These are phyloP conservation scores for Actinomortierella wolfii DNA, from an alignment of 371 early-diverging fungal genomes.

Conservation along the genomic window DNA sequence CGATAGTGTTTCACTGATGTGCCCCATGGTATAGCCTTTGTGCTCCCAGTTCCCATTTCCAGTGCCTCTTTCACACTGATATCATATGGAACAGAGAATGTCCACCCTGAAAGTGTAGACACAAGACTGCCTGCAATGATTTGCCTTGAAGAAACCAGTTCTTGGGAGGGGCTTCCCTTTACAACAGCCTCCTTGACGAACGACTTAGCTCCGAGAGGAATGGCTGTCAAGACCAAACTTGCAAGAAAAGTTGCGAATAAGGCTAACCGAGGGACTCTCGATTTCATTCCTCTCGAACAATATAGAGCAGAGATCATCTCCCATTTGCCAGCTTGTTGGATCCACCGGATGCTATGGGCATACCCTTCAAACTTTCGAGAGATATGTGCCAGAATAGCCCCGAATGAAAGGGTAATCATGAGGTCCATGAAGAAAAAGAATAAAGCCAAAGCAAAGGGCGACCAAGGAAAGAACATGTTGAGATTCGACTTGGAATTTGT, in stretches of 20 bases:
- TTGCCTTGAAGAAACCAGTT: constrained; percentile 2
- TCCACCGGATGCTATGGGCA: constrained; percentile 13
- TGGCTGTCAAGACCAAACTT: not conserved
- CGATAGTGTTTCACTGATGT: constrained; percentile 7
- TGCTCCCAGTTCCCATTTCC: not conserved
- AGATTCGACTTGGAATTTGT: too few species aligned
- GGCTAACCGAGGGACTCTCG: not conserved
- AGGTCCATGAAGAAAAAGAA: not conserved
- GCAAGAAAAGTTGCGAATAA: not conserved
- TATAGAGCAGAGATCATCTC: constrained; percentile 2
- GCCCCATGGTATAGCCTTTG: not conserved
- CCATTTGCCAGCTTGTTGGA: constrained; percentile 1
- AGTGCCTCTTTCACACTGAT: constrained; percentile 5
- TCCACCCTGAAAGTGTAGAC: not conserved
- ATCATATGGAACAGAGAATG: constrained; percentile 2
- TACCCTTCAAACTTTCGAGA: constrained; percentile 1
- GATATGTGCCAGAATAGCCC: constrained; percentile 4
- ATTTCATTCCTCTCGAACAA: not conserved
- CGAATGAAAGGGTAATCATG: not conserved
- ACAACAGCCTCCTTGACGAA: not conserved
- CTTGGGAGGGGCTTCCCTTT: not conserved
- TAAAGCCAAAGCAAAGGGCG: not conserved
- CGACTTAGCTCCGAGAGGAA: not conserved
- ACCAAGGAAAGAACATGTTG: constrained; percentile 7
- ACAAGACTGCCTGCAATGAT: not conserved